Percentiles rank a stretch among this genome's conserved stretches.
Evolutionary conservation across 2,329 filamentous ascomycete genomes (phyloP).

Genomic region (Sporothrix brunneoviolacea): DNA sequence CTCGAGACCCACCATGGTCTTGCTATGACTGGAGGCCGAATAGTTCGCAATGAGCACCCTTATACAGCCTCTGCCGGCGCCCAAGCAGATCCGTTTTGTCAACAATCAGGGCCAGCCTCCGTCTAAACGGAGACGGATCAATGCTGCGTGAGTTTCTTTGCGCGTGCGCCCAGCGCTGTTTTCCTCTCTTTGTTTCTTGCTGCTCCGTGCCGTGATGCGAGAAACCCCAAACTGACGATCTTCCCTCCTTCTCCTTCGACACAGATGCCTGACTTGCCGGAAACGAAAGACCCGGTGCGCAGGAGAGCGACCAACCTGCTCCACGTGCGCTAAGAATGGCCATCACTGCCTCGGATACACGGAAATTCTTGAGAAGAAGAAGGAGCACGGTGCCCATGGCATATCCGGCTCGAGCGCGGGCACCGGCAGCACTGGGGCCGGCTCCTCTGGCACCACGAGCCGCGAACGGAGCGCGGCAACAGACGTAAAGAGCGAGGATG

Average conservation of each 20-base stretch:
- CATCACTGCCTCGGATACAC: slow-evolving; percentile 63
- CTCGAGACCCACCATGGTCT: slow-evolving; percentile 28
- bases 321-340: slow-evolving; percentile 65
- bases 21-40: slow-evolving; percentile 19
- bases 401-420: not conserved
- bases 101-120: slow-evolving; percentile 76
- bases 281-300: slow-evolving; percentile 71
- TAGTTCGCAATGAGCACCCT: slow-evolving; percentile 38
- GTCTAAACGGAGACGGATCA: slow-evolving; percentile 71
- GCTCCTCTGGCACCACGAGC: slow-evolving; percentile 13
- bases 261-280: slow-evolving; percentile 64
- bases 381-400: slow-evolving; percentile 19
- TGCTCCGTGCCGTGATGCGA: not conserved
- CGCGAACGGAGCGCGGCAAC: slow-evolving; percentile 10
- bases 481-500: slow-evolving; percentile 17
- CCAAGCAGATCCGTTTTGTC: slow-evolving; percentile 68
- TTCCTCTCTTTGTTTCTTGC: too few relatives aligned
- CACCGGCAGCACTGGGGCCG: not conserved
- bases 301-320: slow-evolving; percentile 64
- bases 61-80: slow-evolving; percentile 38
- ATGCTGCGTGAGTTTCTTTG: slow-evolving; percentile 66
- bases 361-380: slow-evolving; percentile 44
- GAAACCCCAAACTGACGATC: not conserved
- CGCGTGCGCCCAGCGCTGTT: too few relatives aligned
- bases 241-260: not conserved